Conservation (phyloP, 257 asterid species). For the Solanum gandarillasii region DNA sequence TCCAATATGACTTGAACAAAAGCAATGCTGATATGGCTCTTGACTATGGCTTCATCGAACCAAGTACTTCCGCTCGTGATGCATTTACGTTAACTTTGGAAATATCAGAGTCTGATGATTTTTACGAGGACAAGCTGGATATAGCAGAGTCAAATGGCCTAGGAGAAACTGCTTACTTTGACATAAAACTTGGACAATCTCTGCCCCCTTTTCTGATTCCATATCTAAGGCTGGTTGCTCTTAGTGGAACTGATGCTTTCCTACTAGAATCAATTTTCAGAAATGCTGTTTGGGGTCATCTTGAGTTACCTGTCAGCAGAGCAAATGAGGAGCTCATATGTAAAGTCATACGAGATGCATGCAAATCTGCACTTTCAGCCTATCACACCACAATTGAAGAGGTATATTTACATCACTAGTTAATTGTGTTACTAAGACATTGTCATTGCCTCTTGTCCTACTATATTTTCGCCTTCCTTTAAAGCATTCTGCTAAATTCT, state of each 20-base stretch:
- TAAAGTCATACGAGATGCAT: conserved; percentile 55
- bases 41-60: conserved; percentile 82
- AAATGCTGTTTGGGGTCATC: conserved; percentile 73
- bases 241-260: conserved; percentile 86
- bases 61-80: conserved; percentile 41
- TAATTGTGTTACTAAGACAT: neutral
- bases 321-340: conserved; percentile 86
- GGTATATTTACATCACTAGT: conserved; percentile 24
- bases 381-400: conserved; percentile 81
- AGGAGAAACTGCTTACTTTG: conserved; percentile 67
- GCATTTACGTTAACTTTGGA: conserved; percentile 75
- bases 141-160: conserved; percentile 73
- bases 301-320: conserved; percentile 72
- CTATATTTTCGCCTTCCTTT: neutral
- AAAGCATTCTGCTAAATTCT: neutral
- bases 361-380: conserved; percentile 73
- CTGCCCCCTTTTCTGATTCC: conserved; percentile 69
- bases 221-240: conserved; percentile 69
- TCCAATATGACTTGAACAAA: conserved; percentile 79
- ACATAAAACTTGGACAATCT: conserved; percentile 59
- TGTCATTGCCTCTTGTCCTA: neutral
- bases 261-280: conserved; percentile 83
- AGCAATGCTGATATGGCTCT: conserved; percentile 96
- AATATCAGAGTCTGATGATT: conserved; percentile 70
- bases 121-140: conserved; percentile 71